These are phyloP conservation scores for Ambispora gerdemannii DNA, from an alignment of 192 early-diverging fungal genomes.

Conservation along the genomic window DNA sequence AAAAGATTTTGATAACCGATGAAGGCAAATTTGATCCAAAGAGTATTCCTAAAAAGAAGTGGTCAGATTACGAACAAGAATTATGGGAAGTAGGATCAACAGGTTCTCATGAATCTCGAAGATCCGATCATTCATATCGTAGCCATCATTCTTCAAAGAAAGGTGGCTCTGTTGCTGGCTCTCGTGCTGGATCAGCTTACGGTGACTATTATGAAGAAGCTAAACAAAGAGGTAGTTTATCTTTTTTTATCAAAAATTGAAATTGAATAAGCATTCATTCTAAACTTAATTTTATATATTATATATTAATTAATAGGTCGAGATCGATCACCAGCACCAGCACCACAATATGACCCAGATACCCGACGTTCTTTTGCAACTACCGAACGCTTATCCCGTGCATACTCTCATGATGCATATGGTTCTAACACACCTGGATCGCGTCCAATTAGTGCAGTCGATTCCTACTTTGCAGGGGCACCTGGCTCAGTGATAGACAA, in stretches of 20 bases:
- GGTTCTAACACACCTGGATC: not conserved
- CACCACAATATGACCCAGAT: slow-evolving; percentile 27
- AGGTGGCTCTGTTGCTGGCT: slow-evolving; percentile 28
- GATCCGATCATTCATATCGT: slow-evolving; percentile 45
- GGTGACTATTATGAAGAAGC: slow-evolving; percentile 28
- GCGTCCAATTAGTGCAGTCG: slow-evolving; percentile 2
- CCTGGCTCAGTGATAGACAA: not conserved
- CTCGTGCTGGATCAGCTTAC: slow-evolving; percentile 45
- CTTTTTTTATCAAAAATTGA: not conserved
- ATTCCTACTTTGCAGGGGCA: slow-evolving; percentile 1
- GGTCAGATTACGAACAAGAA: slow-evolving; percentile 79
- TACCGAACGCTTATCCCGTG: slow-evolving; percentile 16
- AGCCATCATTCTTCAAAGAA: slow-evolving; percentile 33
- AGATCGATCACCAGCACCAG: slow-evolving; percentile 41
- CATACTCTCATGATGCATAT: not conserved
- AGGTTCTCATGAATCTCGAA: slow-evolving; percentile 50
- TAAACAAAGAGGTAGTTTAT: not conserved
- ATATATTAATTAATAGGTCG: slow-evolving; percentile 6
- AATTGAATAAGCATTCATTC: slow-evolving; percentile 14
- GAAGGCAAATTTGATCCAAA: slow-evolving; percentile 77
- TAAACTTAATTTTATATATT: slow-evolving; percentile 27
- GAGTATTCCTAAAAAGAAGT: slow-evolving; percentile 72
- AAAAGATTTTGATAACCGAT: slow-evolving; percentile 59
- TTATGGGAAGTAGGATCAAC: slow-evolving; percentile 60
- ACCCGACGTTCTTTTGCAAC: slow-evolving; percentile 10